phyloP scores from a whole-genome alignment of 345 rosid species.

The Triadica sebifera region DNA sequence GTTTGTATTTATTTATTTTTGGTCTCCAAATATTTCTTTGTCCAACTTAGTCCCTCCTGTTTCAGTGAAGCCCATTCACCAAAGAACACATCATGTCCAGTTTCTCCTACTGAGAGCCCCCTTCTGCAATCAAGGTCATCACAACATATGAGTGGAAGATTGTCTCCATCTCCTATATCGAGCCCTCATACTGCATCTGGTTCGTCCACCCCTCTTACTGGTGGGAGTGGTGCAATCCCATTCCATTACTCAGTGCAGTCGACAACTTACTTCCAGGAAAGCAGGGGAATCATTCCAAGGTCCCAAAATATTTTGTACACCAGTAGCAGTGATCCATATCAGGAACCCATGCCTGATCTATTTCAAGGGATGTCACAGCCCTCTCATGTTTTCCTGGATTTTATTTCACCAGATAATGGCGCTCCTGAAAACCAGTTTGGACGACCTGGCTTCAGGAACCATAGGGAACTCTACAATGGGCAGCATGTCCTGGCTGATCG shows the following conservation, averaged over 20 bases:
- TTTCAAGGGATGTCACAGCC: conserved; percentile 48
- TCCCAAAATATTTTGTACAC: conserved; percentile 45
- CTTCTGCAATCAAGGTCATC: conserved; percentile 30
- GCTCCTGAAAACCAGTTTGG: conserved; percentile 42
- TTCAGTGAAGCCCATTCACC: conserved; percentile 24
- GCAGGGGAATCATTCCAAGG: conserved; percentile 36
- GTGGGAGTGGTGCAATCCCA: conserved; percentile 40
- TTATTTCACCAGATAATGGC: conserved; percentile 39
- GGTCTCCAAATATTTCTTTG: background rate
- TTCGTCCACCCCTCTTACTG: conserved; percentile 32
- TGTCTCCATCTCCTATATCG: conserved; percentile 29
- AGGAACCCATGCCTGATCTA: conserved; percentile 50
- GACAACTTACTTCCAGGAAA: too few species aligned
- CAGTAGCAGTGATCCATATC: conserved; percentile 33
- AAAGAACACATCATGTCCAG: conserved; percentile 24
- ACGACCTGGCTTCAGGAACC: conserved; percentile 21
- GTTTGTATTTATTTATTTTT: background rate
- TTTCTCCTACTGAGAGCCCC: conserved; percentile 32
- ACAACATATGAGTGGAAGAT: conserved; percentile 24
- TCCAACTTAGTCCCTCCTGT: background rate
- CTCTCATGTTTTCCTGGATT: conserved; percentile 53
- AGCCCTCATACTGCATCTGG: conserved; percentile 33
- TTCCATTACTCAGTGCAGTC: conserved; percentile 53
- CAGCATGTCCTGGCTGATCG: conserved; percentile 57
- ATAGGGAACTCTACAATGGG: conserved; percentile 36